A percentile compares a stretch with the other conserved stretches of the same genome.
These are phyloP conservation scores for Monosporozyma aerobia DNA, from an alignment of 805 yeast genomes.

Conservation along the genomic window DNA sequence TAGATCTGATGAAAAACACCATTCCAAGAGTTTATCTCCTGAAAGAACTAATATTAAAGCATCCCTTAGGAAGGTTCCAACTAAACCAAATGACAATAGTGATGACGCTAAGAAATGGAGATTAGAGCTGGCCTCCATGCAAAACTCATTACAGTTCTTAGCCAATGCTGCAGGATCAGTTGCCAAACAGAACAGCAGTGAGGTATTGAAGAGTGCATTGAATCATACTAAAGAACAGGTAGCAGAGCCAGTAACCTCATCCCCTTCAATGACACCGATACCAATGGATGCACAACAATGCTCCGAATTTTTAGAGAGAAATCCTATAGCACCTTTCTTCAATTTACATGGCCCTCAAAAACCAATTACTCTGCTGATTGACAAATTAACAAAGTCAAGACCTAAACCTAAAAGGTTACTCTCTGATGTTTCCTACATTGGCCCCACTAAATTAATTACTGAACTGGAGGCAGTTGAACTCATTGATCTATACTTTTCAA, in stretches of 20 bases:
- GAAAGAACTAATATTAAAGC: no score
- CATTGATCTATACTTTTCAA: slow-evolving; percentile 54
- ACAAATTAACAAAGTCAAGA: slow-evolving; percentile 25
- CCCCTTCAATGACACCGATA: not conserved
- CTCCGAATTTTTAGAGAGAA: slow-evolving; percentile 2
- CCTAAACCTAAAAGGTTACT: slow-evolving; percentile 34
- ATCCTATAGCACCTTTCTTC: slow-evolving; percentile 21
- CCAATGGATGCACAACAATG: not conserved
- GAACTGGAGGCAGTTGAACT: slow-evolving; percentile 52
- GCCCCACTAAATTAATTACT: slow-evolving; percentile 42
- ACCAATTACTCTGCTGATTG: slow-evolving; percentile 26
- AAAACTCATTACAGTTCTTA: slow-evolving; percentile 59
- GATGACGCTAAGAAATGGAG: slow-evolving; percentile 13
- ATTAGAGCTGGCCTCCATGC: slow-evolving; percentile 31
- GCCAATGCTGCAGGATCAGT: slow-evolving; percentile 76
- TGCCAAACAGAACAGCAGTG: slow-evolving; percentile 28
- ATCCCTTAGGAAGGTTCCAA: not conserved
- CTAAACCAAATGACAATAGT: not conserved
- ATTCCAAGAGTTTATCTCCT: not conserved
- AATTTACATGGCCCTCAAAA: slow-evolving; percentile 17
- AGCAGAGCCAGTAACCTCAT: not conserved
- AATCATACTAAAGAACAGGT: not conserved
- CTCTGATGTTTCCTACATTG: slow-evolving; percentile 55
- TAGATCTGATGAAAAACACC: not conserved
- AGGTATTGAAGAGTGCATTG: not conserved